Conservation (phyloP, 495 filamentous ascomycete species). For the Daldinia loculata region DNA sequence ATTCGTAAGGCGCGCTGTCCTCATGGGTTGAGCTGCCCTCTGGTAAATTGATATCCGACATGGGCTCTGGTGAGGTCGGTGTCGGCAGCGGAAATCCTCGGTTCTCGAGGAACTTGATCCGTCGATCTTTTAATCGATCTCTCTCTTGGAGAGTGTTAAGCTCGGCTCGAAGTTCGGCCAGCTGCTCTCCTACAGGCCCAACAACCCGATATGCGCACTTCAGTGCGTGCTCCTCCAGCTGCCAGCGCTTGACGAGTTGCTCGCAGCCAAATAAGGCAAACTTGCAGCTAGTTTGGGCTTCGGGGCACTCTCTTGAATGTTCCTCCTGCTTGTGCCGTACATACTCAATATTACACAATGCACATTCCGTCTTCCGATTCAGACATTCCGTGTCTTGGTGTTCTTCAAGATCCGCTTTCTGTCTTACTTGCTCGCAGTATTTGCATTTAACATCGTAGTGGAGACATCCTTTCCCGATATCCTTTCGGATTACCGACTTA, state of each 20-base stretch:
- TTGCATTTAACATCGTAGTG: slow-evolving; percentile 56
- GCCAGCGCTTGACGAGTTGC: slow-evolving; percentile 30
- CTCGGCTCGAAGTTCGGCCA: slow-evolving; percentile 47
- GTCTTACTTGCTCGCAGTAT: slow-evolving; percentile 52
- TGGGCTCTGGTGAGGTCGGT: slow-evolving; percentile 26
- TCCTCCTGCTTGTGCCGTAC: slow-evolving; percentile 52
- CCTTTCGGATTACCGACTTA: slow-evolving; percentile 49
- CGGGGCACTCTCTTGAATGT: slow-evolving; percentile 54
- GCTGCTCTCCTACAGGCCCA: slow-evolving; percentile 49
- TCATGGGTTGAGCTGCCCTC: slow-evolving; percentile 26
- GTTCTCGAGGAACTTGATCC: slow-evolving; percentile 55
- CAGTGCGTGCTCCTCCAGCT: slow-evolving; percentile 39
- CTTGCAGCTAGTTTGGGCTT: slow-evolving; percentile 51
- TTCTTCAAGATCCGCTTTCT: slow-evolving; percentile 52
- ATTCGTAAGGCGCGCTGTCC: slow-evolving; percentile 44
- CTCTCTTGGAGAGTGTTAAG: slow-evolving; percentile 44
- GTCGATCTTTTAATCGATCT: slow-evolving; percentile 50
- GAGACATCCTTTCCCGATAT: slow-evolving; percentile 56
- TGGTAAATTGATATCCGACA: slow-evolving; percentile 35
- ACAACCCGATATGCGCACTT: slow-evolving; percentile 48
- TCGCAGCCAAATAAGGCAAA: slow-evolving; percentile 54
- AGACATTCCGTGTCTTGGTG: slow-evolving; percentile 52
- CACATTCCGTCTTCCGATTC: slow-evolving; percentile 50
- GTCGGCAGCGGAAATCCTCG: slow-evolving; percentile 34
- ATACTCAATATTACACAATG: slow-evolving; percentile 49